These are phyloP conservation scores for Ciborinia camelliae DNA, from an alignment of 2,329 filamentous ascomycete genomes.

Conservation along the genomic window DNA sequence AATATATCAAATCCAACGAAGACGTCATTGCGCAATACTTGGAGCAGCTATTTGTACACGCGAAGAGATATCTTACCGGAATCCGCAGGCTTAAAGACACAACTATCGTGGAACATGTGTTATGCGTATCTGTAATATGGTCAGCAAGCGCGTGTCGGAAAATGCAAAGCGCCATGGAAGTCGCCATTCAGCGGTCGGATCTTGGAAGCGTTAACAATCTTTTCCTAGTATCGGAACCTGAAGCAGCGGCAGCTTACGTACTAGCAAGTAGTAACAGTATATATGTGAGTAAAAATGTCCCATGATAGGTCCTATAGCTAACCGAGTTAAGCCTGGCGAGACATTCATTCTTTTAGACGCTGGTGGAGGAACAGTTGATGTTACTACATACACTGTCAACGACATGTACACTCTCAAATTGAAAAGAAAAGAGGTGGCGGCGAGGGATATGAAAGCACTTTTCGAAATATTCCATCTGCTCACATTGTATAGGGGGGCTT, in stretches of 20 bases:
- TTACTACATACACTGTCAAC: slow-evolving; percentile 31
- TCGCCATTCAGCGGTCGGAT: slow-evolving; percentile 12
- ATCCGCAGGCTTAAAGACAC: background rate
- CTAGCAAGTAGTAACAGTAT: slow-evolving; percentile 17
- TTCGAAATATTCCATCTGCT: background rate
- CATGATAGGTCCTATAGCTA: background rate
- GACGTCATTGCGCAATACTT: slow-evolving; percentile 27
- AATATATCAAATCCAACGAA: slow-evolving; percentile 14
- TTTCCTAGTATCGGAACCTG: slow-evolving; percentile 31
- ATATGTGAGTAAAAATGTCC: background rate
- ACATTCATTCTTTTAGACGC: slow-evolving; percentile 30
- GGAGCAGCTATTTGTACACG: slow-evolving; percentile 22
- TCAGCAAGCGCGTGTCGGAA: slow-evolving; percentile 21
- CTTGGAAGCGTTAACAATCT: slow-evolving; percentile 27
- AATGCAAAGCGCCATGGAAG: slow-evolving; percentile 25
- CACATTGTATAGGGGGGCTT: slow-evolving; percentile 10
- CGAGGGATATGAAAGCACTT: slow-evolving; percentile 21
- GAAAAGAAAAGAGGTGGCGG: slow-evolving; percentile 25
- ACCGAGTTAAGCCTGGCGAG: slow-evolving; percentile 22
- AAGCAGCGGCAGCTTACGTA: slow-evolving; percentile 19
- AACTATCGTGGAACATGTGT: slow-evolving; percentile 20
- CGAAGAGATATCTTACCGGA: slow-evolving; percentile 13
- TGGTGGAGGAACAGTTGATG: slow-evolving; percentile 35
- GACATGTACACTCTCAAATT: slow-evolving; percentile 27
- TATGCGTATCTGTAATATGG: slow-evolving; percentile 25